phyloP scores from a whole-genome alignment of 352 stramenopile species.

The Phytophthora sojae region DNA sequence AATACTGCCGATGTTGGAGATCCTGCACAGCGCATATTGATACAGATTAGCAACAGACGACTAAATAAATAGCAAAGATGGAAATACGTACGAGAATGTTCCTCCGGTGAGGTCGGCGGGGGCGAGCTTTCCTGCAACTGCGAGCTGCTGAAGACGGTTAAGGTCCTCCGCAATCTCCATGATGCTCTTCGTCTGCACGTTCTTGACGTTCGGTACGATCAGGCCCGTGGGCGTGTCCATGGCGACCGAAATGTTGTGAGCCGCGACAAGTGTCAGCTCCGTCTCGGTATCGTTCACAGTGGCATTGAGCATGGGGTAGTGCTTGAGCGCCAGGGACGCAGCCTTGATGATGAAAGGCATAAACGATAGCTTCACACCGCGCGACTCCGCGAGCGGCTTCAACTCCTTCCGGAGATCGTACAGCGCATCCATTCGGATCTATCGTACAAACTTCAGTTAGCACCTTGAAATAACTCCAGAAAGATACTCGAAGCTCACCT shows the following conservation, averaged over 20 bases:
- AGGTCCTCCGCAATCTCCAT: slow-evolving; percentile 89
- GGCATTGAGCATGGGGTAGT: slow-evolving; percentile 96
- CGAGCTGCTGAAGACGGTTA: slow-evolving; percentile 88
- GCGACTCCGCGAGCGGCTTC: slow-evolving; percentile 82
- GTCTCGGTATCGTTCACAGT: slow-evolving; percentile 88
- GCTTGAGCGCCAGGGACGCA: slow-evolving; percentile 92
- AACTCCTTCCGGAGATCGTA: slow-evolving; percentile 87
- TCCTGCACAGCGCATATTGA: slow-evolving; percentile 37
- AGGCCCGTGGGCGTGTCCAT: slow-evolving; percentile 97
- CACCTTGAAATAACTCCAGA: background rate
- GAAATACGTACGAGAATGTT: slow-evolving; percentile 88
- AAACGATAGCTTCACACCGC: slow-evolving; percentile 94
- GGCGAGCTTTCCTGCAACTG: slow-evolving; percentile 78
- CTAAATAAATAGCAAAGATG: background rate
- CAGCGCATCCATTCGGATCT: slow-evolving; percentile 94
- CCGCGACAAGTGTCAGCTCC: slow-evolving; percentile 87
- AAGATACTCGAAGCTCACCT: slow-evolving; percentile 56
- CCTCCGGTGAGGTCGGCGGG: slow-evolving; percentile 90
- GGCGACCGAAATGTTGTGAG: slow-evolving; percentile 98
- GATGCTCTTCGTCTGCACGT: slow-evolving; percentile 91
- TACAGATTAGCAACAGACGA: background rate
- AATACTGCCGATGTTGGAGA: slow-evolving; percentile 96
- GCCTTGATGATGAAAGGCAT: slow-evolving; percentile 98
- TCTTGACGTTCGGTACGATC: slow-evolving; percentile 97
- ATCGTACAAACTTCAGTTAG: background rate